Evolutionary conservation across 1,139 yeast species (phyloP).

Genomic region (Geotrichum carabidarum): DNA sequence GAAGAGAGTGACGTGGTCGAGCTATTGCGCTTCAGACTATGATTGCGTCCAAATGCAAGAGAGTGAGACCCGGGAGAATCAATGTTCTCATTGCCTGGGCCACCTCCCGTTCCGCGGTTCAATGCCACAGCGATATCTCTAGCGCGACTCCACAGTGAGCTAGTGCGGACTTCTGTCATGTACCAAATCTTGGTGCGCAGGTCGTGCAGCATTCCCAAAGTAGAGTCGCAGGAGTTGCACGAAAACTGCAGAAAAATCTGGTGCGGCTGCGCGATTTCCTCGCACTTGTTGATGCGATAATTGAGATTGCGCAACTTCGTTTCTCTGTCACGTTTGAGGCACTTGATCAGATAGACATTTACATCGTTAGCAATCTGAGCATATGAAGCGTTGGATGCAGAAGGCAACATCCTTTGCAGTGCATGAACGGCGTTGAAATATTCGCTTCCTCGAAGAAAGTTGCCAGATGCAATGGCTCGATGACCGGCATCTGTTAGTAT

Average conservation of each 20-base stretch:
- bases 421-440: slow-evolving; percentile 27
- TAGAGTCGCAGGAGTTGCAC: slow-evolving; percentile 21
- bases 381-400: slow-evolving; percentile 22
- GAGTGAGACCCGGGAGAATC: slow-evolving; percentile 2
- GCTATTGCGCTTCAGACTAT: slow-evolving; percentile 16
- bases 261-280: slow-evolving; percentile 25
- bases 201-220: slow-evolving; percentile 22
- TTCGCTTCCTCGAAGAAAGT: slow-evolving; percentile 28
- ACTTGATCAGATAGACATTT: slow-evolving; percentile 24
- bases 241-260: slow-evolving; percentile 24
- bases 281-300: slow-evolving; percentile 23
- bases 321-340: slow-evolving; percentile 24
- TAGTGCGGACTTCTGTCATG: slow-evolving; percentile 33
- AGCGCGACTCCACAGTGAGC: slow-evolving; percentile 32
- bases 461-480: slow-evolving; percentile 25
- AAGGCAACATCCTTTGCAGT: slow-evolving; percentile 25
- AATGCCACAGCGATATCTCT: slow-evolving; percentile 30
- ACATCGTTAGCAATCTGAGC: slow-evolving; percentile 24
- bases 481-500: slow-evolving; percentile 26
- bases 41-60: background rate
- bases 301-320: slow-evolving; percentile 20
- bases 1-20: slow-evolving; percentile 17
- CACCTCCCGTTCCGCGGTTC: slow-evolving; percentile 10
- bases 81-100: background rate
- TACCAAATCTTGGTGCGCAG: slow-evolving; percentile 36